A percentile compares a stretch with the other conserved stretches of the same genome.
These are phyloP conservation scores for Clarireedia paspali DNA, from an alignment of 2,329 filamentous ascomycete species.

Conservation along the genomic window DNA sequence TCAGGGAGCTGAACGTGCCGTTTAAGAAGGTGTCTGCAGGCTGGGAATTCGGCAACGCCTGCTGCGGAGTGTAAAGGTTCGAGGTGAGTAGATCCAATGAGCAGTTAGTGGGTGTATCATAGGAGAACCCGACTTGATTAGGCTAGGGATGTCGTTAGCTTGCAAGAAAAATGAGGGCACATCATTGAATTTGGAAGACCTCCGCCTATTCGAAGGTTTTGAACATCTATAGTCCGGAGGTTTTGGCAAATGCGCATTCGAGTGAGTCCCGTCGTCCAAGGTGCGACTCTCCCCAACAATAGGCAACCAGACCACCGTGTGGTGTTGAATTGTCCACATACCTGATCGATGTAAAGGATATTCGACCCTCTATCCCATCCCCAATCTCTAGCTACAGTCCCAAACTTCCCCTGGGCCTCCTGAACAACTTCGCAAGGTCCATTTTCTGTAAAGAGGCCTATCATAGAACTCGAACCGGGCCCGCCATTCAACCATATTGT, in stretches of 20 bases:
- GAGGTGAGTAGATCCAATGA: constrained; percentile 43
- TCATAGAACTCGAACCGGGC: constrained; percentile 56
- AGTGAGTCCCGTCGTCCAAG: too few species aligned
- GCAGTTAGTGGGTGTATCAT: constrained; percentile 55
- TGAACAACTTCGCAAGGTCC: constrained; percentile 47
- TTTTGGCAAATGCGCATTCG: too few species aligned
- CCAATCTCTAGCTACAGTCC: constrained; percentile 52
- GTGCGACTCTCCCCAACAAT: not conserved
- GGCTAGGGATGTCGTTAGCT: constrained; percentile 42
- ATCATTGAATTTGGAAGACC: not conserved
- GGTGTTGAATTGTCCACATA: constrained; percentile 23
- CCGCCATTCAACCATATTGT: constrained; percentile 63
- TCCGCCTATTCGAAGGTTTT: not conserved
- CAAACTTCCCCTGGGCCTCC: constrained; percentile 39
- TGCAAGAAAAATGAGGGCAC: not conserved
- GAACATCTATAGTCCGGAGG: too few species aligned
- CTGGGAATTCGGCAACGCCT: constrained; percentile 25
- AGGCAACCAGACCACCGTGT: not conserved
- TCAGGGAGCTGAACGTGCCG: constrained; percentile 56
- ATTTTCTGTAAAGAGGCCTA: constrained; percentile 54
- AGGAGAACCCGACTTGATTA: constrained; percentile 62
- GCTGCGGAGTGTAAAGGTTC: constrained; percentile 34
- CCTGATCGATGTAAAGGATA: constrained; percentile 45
- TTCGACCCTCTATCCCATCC: constrained; percentile 57
- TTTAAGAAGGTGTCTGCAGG: constrained; percentile 40